Evolutionary conservation across 179 eudicot genomes (phyloP).

Genomic region (Vitellaria paradoxa): DNA sequence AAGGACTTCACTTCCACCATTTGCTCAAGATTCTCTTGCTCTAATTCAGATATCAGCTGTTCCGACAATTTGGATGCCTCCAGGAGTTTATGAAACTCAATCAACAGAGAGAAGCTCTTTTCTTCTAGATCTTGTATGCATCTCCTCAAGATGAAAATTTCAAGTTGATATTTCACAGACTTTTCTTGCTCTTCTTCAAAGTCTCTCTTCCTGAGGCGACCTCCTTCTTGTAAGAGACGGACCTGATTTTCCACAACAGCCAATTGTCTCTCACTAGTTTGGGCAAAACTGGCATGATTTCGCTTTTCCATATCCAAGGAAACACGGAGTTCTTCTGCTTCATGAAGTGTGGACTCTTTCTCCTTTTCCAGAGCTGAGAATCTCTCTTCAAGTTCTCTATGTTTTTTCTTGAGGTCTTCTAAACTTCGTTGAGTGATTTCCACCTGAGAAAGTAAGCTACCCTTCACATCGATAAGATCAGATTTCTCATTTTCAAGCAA

Average conservation of each 20-base stretch:
- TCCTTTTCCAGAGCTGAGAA: conserved; percentile 57
- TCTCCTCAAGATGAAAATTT: conserved; percentile 56
- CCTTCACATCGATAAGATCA: conserved; percentile 49
- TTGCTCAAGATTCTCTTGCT: conserved; percentile 52
- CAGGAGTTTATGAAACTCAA: conserved; percentile 51
- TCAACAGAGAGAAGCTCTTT: conserved; percentile 42
- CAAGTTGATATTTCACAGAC: conserved; percentile 58
- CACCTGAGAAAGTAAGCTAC: conserved; percentile 44
- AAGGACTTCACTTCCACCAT: conserved; percentile 48
- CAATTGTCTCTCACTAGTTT: conserved; percentile 36
- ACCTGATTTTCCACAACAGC: conserved; percentile 46
- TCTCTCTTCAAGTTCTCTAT: conserved; percentile 52
- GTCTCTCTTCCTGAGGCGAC: conserved; percentile 42
- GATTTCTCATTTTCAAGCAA: conserved; percentile 65
- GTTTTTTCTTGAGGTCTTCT: conserved; percentile 50
- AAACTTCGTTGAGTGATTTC: conserved; percentile 44
- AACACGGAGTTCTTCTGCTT: conserved; percentile 45
- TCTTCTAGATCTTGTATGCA: conserved; percentile 58
- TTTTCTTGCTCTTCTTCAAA: conserved; percentile 67
- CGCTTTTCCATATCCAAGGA: conserved; percentile 59
- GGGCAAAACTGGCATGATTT: conserved; percentile 43
- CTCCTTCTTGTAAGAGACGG: conserved; percentile 45
- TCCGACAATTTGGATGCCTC: conserved; percentile 64
- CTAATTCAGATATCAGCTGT: conserved; percentile 49
- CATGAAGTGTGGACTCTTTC: conserved; percentile 37